Evolutionary conservation across 352 stramenopile species (phyloP).

Genomic region (Globisporangium megalacanthum): DNA sequence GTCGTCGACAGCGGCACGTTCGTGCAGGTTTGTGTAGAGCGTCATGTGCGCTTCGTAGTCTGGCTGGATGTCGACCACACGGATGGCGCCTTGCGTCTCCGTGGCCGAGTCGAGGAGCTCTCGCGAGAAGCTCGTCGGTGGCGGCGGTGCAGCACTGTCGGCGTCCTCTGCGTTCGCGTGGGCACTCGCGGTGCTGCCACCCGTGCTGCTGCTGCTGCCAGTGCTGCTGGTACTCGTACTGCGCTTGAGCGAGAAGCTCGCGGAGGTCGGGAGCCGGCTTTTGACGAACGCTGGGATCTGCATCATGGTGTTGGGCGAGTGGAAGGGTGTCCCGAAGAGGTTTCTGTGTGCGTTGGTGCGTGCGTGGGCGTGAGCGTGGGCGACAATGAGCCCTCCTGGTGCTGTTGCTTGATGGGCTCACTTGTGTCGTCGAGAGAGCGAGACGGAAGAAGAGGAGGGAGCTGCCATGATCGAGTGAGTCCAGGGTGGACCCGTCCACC

Average conservation of each 20-base stretch:
- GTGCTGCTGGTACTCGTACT: background rate
- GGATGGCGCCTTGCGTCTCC: slow-evolving; percentile 17
- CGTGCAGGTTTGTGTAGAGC: slow-evolving; percentile 51
- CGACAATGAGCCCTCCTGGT: no score
- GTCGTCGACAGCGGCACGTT: slow-evolving; percentile 16
- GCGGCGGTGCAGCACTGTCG: no score
- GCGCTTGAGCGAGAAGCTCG: background rate
- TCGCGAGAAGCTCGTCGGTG: slow-evolving; percentile 2
- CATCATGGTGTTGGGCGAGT: background rate
- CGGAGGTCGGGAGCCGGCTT: background rate
- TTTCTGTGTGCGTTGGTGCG: no score
- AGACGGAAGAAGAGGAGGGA: no score
- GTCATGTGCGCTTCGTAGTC: slow-evolving; percentile 39
- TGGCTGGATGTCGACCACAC: slow-evolving; percentile 15
- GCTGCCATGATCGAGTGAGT: no score
- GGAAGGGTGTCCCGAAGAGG: no score
- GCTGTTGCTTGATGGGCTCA: no score
- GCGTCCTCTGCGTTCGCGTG: no score
- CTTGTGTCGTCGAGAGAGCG: no score
- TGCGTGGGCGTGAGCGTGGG: no score
- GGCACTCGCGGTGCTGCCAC: background rate
- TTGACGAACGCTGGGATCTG: slow-evolving; percentile 3
- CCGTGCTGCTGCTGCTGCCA: background rate
- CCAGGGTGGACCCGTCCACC: no score
- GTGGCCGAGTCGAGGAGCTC: slow-evolving; percentile 9